Conservation (phyloP, 352 stramenopile genomes). For the Pythium myriotylum region DNA sequence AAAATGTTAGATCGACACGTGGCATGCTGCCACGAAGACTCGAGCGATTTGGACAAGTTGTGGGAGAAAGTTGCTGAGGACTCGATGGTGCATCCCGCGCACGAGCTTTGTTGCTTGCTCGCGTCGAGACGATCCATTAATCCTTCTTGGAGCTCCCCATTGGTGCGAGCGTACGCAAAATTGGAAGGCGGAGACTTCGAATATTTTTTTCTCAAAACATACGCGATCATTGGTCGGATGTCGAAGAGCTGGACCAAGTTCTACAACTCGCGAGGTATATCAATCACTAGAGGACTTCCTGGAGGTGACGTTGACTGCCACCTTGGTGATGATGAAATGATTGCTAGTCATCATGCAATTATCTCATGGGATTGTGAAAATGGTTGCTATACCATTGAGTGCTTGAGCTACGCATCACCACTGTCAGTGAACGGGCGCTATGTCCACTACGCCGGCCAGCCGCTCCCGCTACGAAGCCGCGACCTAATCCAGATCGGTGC, state of each 20-base stretch:
- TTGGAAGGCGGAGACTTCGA: conserved; percentile 62
- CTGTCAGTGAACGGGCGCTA: conserved; percentile 73
- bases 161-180: conserved; percentile 71
- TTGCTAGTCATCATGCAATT: conserved; percentile 58
- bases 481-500: conserved; percentile 74
- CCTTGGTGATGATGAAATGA: conserved; percentile 64
- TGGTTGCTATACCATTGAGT: conserved; percentile 68
- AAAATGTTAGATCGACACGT: conserved; percentile 57
- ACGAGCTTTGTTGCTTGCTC: conserved; percentile 41
- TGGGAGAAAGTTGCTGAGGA: conserved; percentile 15
- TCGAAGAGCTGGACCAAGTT: conserved; percentile 49
- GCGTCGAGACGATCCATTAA: conserved; percentile 23
- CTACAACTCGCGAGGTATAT: conserved; percentile 59
- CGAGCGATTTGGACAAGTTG: background rate
- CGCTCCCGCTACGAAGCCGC: conserved; percentile 46
- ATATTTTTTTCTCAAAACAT: conserved; percentile 73
- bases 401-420: conserved; percentile 49
- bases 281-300: conserved; percentile 46
- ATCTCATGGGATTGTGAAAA: conserved; percentile 61
- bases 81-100: conserved; percentile 37
- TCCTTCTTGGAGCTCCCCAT: conserved; percentile 17
- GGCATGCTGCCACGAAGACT: background rate
- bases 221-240: conserved; percentile 69
- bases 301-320: conserved; percentile 70
- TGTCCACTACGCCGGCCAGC: conserved; percentile 50